phyloP scores from a whole-genome alignment of 2,329 filamentous ascomycete species.

The Domatiomyces globalis region DNA sequence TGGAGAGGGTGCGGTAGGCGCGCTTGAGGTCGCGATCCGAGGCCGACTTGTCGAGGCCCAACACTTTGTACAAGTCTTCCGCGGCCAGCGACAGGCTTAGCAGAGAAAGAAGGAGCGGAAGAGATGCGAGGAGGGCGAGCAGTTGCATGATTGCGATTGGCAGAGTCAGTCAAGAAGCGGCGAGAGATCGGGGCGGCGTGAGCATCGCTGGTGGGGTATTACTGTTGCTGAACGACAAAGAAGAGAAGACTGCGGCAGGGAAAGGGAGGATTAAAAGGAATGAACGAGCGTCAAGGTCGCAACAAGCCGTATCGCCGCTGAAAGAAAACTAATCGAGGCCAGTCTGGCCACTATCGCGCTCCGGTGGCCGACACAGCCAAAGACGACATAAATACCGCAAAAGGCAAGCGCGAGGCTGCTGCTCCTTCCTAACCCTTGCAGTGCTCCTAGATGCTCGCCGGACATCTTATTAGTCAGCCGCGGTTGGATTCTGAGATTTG shows the following conservation, averaged over 20 bases:
- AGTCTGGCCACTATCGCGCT: not conserved
- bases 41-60: conserved; percentile 66
- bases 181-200: not conserved
- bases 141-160: conserved; percentile 10
- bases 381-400: not conserved
- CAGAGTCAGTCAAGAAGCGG: conserved; percentile 1
- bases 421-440: not conserved
- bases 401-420: not conserved
- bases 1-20: conserved; percentile 80
- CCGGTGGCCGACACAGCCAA: not conserved
- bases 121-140: conserved; percentile 8
- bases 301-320: not conserved
- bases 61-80: conserved; percentile 48
- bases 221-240: not conserved
- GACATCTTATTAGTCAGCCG: not conserved
- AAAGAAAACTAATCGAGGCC: not conserved
- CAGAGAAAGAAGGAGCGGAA: conserved; percentile 11
- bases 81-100: conserved; percentile 10
- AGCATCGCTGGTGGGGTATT: not conserved
- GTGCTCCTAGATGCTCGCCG: no score
- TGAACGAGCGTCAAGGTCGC: not conserved
- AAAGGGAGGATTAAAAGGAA: not conserved
- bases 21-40: conserved; percentile 82
- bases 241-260: not conserved
- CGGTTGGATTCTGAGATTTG: no score